Conservation (phyloP, 768 basidiomycete species). For the Phlebiopsis gigantea region DNA sequence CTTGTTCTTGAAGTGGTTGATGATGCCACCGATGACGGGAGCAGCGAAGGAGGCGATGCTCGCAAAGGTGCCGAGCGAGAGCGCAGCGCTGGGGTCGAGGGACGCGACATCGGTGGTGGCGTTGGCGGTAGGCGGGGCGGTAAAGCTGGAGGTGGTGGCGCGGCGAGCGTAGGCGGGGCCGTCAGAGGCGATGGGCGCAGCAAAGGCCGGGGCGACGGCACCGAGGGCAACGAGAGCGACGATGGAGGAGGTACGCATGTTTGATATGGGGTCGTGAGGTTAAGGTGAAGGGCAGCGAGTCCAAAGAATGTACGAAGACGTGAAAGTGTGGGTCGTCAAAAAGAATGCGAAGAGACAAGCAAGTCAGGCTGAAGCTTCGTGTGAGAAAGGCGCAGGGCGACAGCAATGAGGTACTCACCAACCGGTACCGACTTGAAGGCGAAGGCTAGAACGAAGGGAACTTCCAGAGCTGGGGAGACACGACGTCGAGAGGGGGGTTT, state of each 20-base stretch:
- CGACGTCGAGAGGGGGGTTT: neutral
- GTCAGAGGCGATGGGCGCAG: neutral
- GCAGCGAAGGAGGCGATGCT: neutral
- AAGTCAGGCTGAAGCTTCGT: neutral
- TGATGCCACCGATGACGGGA: conserved; percentile 9
- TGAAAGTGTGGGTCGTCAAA: neutral
- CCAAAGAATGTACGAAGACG: no score
- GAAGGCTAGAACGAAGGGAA: conserved; percentile 1
- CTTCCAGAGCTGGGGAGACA: neutral
- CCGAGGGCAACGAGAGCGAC: neutral
- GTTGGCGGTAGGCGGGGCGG: neutral
- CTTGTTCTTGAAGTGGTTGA: conserved; percentile 6
- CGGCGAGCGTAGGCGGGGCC: neutral
- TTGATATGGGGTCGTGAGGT: neutral
- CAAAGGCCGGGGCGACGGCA: neutral
- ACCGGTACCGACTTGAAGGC: neutral
- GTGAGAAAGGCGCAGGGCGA: neutral
- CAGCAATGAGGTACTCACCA: neutral
- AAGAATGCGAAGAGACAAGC: neutral
- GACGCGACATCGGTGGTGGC: neutral
- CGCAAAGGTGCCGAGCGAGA: conserved; percentile 1
- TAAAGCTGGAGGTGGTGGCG: neutral
- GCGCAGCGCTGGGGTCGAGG: neutral
- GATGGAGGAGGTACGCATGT: neutral
- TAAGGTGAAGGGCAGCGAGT: neutral